phyloP scores from a whole-genome alignment of 352 stramenopile genomes.

The Pythium coloratum region DNA sequence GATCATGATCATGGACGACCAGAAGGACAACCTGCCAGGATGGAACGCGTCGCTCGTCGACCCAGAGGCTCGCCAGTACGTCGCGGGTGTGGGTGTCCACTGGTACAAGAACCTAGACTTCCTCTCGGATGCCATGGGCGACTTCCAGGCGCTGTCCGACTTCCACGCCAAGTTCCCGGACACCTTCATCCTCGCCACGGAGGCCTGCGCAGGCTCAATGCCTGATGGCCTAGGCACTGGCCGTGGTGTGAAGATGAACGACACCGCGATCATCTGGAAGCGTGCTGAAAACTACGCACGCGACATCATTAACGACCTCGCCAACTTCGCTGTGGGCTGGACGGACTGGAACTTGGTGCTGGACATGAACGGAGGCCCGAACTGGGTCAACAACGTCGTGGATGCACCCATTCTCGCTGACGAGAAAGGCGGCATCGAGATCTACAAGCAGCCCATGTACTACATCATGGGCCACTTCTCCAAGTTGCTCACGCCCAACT shows the following conservation, averaged over 20 bases:
- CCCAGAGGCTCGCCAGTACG: slow-evolving; percentile 58
- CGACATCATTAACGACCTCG: slow-evolving; percentile 87
- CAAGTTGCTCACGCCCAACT: slow-evolving; percentile 65
- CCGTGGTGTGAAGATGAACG: slow-evolving; percentile 43
- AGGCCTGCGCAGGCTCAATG: slow-evolving; percentile 77
- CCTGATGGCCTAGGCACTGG: slow-evolving; percentile 47
- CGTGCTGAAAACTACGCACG: slow-evolving; percentile 77
- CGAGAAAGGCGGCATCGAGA: slow-evolving; percentile 49
- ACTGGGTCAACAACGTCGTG: slow-evolving; percentile 64
- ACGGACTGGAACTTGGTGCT: slow-evolving; percentile 90
- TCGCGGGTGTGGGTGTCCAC: slow-evolving; percentile 84
- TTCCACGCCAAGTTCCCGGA: slow-evolving; percentile 63
- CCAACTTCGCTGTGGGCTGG: slow-evolving; percentile 78
- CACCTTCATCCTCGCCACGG: slow-evolving; percentile 81
- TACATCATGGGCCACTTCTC: slow-evolving; percentile 79
- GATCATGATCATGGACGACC: slow-evolving; percentile 88
- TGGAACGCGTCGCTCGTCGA: slow-evolving; percentile 51
- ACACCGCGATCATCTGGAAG: slow-evolving; percentile 52
- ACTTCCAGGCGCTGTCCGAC: slow-evolving; percentile 49
- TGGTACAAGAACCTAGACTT: slow-evolving; percentile 84
- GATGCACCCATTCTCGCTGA: slow-evolving; percentile 77
- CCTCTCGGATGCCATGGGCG: slow-evolving; percentile 33
- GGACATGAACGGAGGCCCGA: slow-evolving; percentile 70
- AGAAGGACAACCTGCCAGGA: slow-evolving; percentile 62
- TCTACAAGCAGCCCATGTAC: slow-evolving; percentile 86